Conservation (phyloP, 2,329 filamentous ascomycete species). For the Aureobasidium vineae region DNA sequence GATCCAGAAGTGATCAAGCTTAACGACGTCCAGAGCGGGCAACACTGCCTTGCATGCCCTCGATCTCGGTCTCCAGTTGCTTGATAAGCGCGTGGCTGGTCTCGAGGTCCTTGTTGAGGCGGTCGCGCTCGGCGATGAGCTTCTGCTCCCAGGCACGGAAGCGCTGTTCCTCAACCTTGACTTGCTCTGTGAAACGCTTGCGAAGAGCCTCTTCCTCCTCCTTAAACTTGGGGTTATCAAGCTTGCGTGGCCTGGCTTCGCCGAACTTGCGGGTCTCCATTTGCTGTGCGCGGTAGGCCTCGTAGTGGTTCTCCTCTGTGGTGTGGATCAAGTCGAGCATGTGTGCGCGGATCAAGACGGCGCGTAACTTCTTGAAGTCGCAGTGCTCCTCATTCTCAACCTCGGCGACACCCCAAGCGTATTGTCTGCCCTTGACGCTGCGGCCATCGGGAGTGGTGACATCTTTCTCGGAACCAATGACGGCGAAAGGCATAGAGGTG, state of each 20-base stretch:
- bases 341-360: slow-evolving; percentile 94
- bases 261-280: slow-evolving; percentile 99
- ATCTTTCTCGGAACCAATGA: slow-evolving; percentile 99
- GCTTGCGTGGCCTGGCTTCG: slow-evolving; percentile 92
- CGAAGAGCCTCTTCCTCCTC: slow-evolving; percentile 97
- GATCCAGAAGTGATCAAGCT: neutral
- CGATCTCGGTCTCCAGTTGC: slow-evolving; percentile 86
- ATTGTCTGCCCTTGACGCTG: slow-evolving; percentile 98
- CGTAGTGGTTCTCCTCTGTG: slow-evolving; percentile 98
- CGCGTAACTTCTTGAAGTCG: slow-evolving; percentile 99
- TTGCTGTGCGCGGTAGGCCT: slow-evolving; percentile 97
- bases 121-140: slow-evolving; percentile 97
- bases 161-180: slow-evolving; percentile 99
- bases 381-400: slow-evolving; percentile 99
- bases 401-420: slow-evolving; percentile 98
- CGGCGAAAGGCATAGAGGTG: slow-evolving; percentile 96
- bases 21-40: slow-evolving; percentile 32
- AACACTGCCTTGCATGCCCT: slow-evolving; percentile 69
- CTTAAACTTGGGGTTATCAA: slow-evolving; percentile 99
- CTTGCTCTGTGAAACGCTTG: slow-evolving; percentile 99
- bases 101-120: slow-evolving; percentile 99
- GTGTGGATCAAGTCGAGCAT: slow-evolving; percentile 99
- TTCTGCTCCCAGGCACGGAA: slow-evolving; percentile 99
- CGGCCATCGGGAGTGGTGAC: slow-evolving; percentile 94
- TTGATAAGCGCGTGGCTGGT: slow-evolving; percentile 91